Evolutionary conservation across 1,284 basidiomycete species (phyloP), one percentile per base, ranked within the genome.

Genomic region (Anthracocystis setariae): DNA sequence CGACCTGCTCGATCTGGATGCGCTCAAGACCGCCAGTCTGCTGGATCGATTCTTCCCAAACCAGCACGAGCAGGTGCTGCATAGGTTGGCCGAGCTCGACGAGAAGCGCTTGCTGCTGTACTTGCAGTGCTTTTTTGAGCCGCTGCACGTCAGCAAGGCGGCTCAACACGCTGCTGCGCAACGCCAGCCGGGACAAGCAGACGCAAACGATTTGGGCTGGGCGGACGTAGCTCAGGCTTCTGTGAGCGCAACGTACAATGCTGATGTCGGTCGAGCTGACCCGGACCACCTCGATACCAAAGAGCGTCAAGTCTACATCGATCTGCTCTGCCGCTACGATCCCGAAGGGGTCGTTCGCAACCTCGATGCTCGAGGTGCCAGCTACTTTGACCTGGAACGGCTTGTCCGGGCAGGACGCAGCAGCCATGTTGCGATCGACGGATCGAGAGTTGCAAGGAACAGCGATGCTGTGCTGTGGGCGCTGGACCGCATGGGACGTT

Each of bases 401-500:
- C 86, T 91, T 5, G 84, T 89, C 1, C 84, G 84, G 8, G 87
- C 88, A 4, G 94, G 91, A 76, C 90, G 94, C 81, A 83, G 38
- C 7, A 21, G 35, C 13, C 55, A 55, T 1, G 45, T 47, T 3
- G 61, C 52, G 5, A 53, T 52, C 20, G 58, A 64, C 29, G 52
- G 62, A 1, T 48, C 50, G 18, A 54, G 68, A n/a, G 68, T 58
- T 27, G 53, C 59, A 25, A 85, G 86, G 33, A 88, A 89, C 7
- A 90, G 88, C 73, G 90, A 93, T 62, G 92, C 90, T 3, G 89
- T 91, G 21, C 85, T 98, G 2, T 98, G 94, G 94, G 87, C 89
- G 1, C 84, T 90, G 47, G 88, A 93, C 77, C 87, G 87, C 64
- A 85, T 85, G 23, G 91, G 90, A 0, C 85, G 88, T 47, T 87